These are phyloP conservation scores for Eucalyptus urophylla DNA, from an alignment of 345 rosid species.

Conservation along the genomic window DNA sequence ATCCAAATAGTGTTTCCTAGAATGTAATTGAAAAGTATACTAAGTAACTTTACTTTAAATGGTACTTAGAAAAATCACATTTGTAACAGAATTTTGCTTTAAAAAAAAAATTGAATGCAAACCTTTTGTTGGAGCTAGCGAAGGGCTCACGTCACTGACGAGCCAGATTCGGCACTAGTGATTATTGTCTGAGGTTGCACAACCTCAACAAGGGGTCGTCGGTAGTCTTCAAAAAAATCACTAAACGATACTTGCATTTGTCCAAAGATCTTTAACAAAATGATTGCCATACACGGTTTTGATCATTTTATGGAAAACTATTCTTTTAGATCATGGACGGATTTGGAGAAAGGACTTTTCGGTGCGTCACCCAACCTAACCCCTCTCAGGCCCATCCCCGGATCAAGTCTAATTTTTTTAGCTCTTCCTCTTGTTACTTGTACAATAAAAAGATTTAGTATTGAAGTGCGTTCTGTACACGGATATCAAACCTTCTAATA, in stretches of 20 bases:
- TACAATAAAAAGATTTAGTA: not conserved
- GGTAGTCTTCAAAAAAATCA: not conserved
- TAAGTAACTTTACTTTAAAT: not conserved
- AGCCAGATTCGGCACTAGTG: fast-evolving
- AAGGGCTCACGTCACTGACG: fast-evolving
- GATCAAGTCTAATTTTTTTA: not conserved
- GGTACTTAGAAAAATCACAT: not conserved
- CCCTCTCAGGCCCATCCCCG: not conserved
- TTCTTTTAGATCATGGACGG: not conserved
- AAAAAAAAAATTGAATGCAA: not conserved
- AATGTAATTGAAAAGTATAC: not conserved
- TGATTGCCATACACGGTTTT: not conserved
- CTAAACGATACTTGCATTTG: fast-evolving
- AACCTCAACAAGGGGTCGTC: fast-evolving
- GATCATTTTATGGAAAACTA: not conserved
- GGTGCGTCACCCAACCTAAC: not conserved
- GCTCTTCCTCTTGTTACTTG: not conserved
- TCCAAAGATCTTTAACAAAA: not conserved
- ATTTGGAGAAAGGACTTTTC: not conserved
- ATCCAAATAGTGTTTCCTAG: not conserved
- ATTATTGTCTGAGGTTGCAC: not conserved
- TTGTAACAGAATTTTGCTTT: not conserved
- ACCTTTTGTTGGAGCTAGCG: fast-evolving
- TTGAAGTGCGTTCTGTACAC: not conserved
- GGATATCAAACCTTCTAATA: not conserved